Conservation (phyloP, 2,329 filamentous ascomycete species). For the Aureobasidium pullulans region DNA sequence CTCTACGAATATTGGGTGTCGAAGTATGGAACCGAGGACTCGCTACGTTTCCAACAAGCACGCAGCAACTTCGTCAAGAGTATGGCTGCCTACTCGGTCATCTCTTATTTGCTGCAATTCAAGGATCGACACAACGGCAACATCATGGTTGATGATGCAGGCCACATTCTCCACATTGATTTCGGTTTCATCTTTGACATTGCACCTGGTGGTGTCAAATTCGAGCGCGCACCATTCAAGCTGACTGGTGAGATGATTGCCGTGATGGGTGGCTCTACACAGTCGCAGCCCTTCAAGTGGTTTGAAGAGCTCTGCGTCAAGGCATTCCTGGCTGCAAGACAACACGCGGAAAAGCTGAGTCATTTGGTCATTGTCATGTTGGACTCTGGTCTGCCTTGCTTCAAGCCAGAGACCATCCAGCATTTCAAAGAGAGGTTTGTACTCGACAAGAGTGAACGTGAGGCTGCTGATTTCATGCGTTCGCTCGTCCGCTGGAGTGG, state of each 20-base stretch:
- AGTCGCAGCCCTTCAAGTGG: constrained; percentile 83
- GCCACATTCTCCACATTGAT: constrained; percentile 96
- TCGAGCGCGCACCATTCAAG: constrained; percentile 97
- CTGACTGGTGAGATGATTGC: constrained; percentile 95
- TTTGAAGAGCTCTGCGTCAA: constrained; percentile 97
- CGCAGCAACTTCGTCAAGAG: constrained; percentile 97
- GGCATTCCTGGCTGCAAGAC: constrained; percentile 80
- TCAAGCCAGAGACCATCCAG: constrained; percentile 90
- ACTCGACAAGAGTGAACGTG: constrained; percentile 80
- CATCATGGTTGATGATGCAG: constrained; percentile 97
- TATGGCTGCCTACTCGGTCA: constrained; percentile 97
- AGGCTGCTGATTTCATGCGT: constrained; percentile 91
- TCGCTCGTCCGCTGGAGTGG: constrained; percentile 86
- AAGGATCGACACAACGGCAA: constrained; percentile 99
- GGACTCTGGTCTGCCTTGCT: constrained; percentile 91
- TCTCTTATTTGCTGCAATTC: constrained; percentile 94
- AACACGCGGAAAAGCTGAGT: constrained; percentile 78
- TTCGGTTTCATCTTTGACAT: constrained; percentile 99
- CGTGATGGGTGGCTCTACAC: constrained; percentile 84
- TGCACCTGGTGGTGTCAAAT: constrained; percentile 90
- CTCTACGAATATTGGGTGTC: constrained; percentile 97
- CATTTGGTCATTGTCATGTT: constrained; percentile 93
- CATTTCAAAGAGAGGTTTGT: constrained; percentile 93
- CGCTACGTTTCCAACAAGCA: constrained; percentile 87
- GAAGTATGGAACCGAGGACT: constrained; percentile 96